Percentiles rank a stretch among this genome's conserved stretches.
Evolutionary conservation across 2,329 filamentous ascomycete genomes (phyloP).

Genomic region (Colletotrichum phormii): DNA sequence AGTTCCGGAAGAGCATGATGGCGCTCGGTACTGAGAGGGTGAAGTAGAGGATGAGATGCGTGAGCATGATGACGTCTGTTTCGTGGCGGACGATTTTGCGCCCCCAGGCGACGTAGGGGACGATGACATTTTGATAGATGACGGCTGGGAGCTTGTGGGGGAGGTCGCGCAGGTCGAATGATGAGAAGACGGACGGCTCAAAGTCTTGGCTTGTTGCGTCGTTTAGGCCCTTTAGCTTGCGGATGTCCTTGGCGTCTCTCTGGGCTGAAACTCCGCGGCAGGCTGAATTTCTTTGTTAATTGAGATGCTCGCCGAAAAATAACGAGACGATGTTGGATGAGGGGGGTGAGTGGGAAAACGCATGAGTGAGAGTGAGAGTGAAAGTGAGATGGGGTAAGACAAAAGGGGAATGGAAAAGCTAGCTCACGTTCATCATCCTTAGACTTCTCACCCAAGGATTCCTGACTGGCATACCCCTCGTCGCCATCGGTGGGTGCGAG

Average conservation of each 20-base stretch:
- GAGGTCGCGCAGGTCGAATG: conserved; percentile 52
- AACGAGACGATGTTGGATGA: background rate
- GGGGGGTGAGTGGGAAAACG: background rate
- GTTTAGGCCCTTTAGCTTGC: conserved; percentile 53
- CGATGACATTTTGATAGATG: conserved; percentile 37
- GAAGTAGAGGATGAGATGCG: conserved; percentile 79
- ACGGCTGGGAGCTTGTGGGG: conserved; percentile 45
- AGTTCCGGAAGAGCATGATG: conserved; percentile 71
- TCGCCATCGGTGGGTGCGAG: background rate
- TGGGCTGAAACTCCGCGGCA: conserved; percentile 5
- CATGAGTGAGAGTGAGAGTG: background rate
- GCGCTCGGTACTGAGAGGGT: conserved; percentile 78
- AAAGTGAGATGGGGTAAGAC: no score
- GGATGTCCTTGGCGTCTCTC: conserved; percentile 40
- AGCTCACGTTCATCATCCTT: background rate
- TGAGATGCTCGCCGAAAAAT: background rate
- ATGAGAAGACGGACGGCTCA: conserved; percentile 59
- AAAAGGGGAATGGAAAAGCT: background rate
- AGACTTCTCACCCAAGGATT: conserved; percentile 9
- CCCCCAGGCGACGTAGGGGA: conserved; percentile 70
- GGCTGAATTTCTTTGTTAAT: background rate
- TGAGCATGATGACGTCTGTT: conserved; percentile 83
- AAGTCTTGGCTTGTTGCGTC: conserved; percentile 54
- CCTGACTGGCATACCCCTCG: conserved; percentile 11
- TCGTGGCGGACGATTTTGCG: conserved; percentile 69